Evolutionary conservation across 148 eudicot genomes (phyloP).

Genomic region (Fagopyrum homotropicum): DNA sequence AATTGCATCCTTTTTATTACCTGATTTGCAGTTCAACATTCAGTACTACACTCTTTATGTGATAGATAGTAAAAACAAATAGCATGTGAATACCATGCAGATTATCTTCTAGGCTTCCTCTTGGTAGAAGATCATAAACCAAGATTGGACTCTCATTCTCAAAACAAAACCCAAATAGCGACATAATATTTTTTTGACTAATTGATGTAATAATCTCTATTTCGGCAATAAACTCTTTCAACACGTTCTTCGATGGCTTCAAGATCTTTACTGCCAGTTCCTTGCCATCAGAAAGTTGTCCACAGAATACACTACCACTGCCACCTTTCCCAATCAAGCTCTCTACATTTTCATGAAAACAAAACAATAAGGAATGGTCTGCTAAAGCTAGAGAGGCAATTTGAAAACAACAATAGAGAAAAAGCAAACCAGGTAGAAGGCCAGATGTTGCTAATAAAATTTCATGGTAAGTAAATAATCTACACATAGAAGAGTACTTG

Average conservation of each 20-base stretch:
- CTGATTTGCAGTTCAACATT: conserved; percentile 25
- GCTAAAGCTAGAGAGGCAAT: not conserved
- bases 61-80: not conserved
- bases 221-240: conserved; percentile 64
- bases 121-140: conserved; percentile 51
- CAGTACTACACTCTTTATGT: not conserved
- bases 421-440: conserved; percentile 53
- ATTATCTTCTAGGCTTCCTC: too few species aligned
- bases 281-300: conserved; percentile 66
- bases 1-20: conserved; percentile 31
- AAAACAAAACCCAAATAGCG: conserved; percentile 66
- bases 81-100: conserved; percentile 25
- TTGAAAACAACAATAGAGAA: not conserved
- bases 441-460: conserved; percentile 56
- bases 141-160: conserved; percentile 56
- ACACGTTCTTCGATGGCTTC: conserved; percentile 57
- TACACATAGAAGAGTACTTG: conserved; percentile 62
- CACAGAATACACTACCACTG: conserved; percentile 68
- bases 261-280: conserved; percentile 81
- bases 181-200: conserved; percentile 69
- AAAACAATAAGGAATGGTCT: not conserved
- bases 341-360: conserved; percentile 27
- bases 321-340: conserved; percentile 85
- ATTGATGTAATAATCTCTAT: conserved; percentile 68
- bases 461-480: conserved; percentile 60